Evolutionary conservation across 1,139 yeast species (phyloP).

Genomic region (Candida pseudocylindracea): DNA sequence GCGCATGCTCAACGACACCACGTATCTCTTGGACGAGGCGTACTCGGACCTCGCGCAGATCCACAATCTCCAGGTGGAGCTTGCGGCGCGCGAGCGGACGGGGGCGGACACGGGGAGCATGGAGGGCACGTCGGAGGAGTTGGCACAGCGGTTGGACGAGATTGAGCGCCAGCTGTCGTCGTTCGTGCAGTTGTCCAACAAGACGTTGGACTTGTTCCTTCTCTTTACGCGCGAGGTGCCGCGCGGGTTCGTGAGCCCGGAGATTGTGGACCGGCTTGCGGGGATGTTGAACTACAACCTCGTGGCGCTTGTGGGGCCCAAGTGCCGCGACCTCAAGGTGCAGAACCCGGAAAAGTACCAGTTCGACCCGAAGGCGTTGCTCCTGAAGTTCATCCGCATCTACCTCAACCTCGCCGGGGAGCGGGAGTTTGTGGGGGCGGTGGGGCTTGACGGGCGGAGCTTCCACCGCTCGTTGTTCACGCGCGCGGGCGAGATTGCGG

Average conservation of each 20-base stretch:
- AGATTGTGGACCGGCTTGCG: conserved; percentile 82
- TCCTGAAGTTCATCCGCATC: conserved; percentile 50
- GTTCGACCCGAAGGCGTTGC: conserved; percentile 57
- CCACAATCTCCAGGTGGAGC: conserved; percentile 49
- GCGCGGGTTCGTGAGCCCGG: conserved; percentile 64
- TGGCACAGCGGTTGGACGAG: too few species aligned
- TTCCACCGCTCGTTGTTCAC: conserved; percentile 42
- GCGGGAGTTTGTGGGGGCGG: conserved; percentile 49
- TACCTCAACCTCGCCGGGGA: conserved; percentile 51
- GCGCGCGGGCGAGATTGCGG: conserved; percentile 38
- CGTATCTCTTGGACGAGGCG: conserved; percentile 81
- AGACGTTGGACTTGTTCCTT: conserved; percentile 59
- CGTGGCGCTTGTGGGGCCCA: conserved; percentile 84
- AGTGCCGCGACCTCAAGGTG: conserved; percentile 75
- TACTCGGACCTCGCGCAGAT: conserved; percentile 58
- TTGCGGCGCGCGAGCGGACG: conserved; percentile 10
- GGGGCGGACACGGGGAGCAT: conserved; percentile 15
- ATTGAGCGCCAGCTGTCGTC: conserved; percentile 36
- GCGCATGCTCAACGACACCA: conserved; percentile 82
- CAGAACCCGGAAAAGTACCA: conserved; percentile 64
- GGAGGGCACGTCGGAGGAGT: conserved; percentile 27
- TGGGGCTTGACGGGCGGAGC: conserved; percentile 80
- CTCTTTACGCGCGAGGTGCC: conserved; percentile 79
- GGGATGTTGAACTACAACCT: conserved; percentile 89
- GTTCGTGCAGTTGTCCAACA: conserved; percentile 64